phyloP scores from a whole-genome alignment of 2,329 filamentous ascomycete genomes.

The Cladosporium sp. region DNA sequence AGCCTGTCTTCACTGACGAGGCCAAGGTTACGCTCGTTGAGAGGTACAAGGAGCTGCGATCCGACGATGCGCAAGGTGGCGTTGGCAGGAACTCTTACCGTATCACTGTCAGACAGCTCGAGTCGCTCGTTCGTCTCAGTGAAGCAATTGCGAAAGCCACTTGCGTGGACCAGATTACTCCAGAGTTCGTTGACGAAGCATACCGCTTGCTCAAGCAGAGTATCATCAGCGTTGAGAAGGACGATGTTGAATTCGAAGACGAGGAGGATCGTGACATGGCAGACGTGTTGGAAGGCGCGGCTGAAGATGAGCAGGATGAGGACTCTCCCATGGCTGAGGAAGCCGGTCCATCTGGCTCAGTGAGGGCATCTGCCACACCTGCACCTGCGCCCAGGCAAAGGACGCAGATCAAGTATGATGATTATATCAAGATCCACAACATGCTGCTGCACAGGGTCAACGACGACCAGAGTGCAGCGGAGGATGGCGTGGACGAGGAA shows the following conservation, averaged over 20 bases:
- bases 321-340: constrained; percentile 50
- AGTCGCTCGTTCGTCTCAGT: constrained; percentile 89
- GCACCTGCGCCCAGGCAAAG: constrained; percentile 50
- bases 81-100: constrained; percentile 93
- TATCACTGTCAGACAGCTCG: constrained; percentile 93
- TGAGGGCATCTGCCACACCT: constrained; percentile 39
- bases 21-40: constrained; percentile 81
- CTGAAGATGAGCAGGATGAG: constrained; percentile 34
- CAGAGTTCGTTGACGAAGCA: constrained; percentile 83
- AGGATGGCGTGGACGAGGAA: constrained; percentile 81
- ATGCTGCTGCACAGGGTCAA: constrained; percentile 76
- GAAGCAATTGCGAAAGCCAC: constrained; percentile 99
- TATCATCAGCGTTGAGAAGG: constrained; percentile 97
- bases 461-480: constrained; percentile 69
- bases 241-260: constrained; percentile 91
- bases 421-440: constrained; percentile 89
- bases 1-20: constrained; percentile 84
- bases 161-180: constrained; percentile 83
- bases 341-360: constrained; percentile 34
- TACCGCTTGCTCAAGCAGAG: constrained; percentile 87
- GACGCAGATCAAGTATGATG: constrained; percentile 91
- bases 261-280: constrained; percentile 52
- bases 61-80: constrained; percentile 90
- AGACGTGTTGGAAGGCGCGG: constrained; percentile 47
- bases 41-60: constrained; percentile 91